These are phyloP conservation scores for Nigrospora osmanthi DNA, from an alignment of 2,329 filamentous ascomycete genomes.

Conservation along the genomic window DNA sequence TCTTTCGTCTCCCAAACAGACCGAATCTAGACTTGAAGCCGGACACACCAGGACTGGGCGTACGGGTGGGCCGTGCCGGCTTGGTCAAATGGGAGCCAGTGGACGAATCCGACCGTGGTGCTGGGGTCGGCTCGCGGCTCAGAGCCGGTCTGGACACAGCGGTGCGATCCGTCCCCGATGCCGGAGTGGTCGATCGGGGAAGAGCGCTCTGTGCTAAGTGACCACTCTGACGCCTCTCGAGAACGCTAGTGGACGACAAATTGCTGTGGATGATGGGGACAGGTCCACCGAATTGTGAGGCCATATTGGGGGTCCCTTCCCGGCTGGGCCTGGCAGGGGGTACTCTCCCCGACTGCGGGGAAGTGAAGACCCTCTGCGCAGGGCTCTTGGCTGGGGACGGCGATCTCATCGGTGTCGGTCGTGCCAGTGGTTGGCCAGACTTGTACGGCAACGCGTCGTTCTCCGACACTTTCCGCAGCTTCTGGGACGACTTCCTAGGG, in stretches of 20 bases:
- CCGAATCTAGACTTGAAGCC: constrained; percentile 62
- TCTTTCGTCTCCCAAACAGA: constrained; percentile 69
- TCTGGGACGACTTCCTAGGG: constrained; percentile 53
- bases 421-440: constrained; percentile 19
- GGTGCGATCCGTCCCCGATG: constrained; percentile 21
- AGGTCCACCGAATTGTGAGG: constrained; percentile 43
- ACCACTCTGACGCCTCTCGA: constrained; percentile 37
- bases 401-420: constrained; percentile 16
- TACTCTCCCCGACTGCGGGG: constrained; percentile 23
- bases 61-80: constrained; percentile 25
- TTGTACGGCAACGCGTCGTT: constrained; percentile 31
- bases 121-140: constrained; percentile 26
- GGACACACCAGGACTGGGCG: constrained; percentile 48
- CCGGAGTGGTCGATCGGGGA: constrained; percentile 25
- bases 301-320: constrained; percentile 57
- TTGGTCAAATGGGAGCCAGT: constrained; percentile 12
- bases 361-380: constrained; percentile 15
- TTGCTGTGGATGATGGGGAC: constrained; percentile 57
- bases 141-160: constrained; percentile 18
- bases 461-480: constrained; percentile 33
- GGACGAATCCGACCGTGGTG: constrained; percentile 13
- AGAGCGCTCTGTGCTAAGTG: constrained; percentile 23
- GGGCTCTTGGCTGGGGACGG: constrained; percentile 24
- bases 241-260: constrained; percentile 39
- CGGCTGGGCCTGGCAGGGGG: constrained; percentile 58